Evolutionary conservation across 2,329 filamentous ascomycete genomes (phyloP), one percentile per base, ranked within the genome.

Genomic region (Chrysoporthe austroafricana): DNA sequence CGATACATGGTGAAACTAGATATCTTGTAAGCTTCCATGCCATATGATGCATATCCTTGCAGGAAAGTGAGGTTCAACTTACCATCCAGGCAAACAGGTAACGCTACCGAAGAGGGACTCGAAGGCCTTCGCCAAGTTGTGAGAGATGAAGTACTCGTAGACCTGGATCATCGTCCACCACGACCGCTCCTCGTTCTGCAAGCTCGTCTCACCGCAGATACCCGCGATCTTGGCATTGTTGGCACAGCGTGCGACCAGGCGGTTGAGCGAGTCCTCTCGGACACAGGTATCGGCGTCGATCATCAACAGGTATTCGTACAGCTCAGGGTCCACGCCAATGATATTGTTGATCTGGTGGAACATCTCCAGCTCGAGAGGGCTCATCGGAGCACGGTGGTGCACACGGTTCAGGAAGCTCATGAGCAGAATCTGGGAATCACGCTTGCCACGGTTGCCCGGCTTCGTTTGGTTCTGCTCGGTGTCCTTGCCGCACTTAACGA

Each of bases 111-210:
- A 99, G 69, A 99, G 88, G 69, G 94, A 97, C 79, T 99, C 96
- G 77, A 99, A 99, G 70, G 96, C 93, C 83, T 99, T 99, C 64
- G 96, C 86, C 78, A 99, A 83, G 80, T 99, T 92, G 85, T 99
- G 96, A 42, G 96, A 98, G 76, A 99, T 99, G 79, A 94, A 99
- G 84, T 99, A 99, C 79, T 99, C 96, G 82, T 99, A 99, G 72
- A 99, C 96, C 79, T 99, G 96, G 75, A 99, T 99, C 96, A 99
- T 99, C 14, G 96, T 99, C 93, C 93, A 97, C 94, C 94, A 98
- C 74, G 90, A 94, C 72, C 90, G 87, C 74, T 97, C 93, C 78
- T 97, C 95, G 75, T 99, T 99, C 77, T 97, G 92, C 75, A 99
- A 84, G 79, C 91, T 96, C 1, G 96, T 99, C 79, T 99, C 96